Evolutionary conservation across 441 rosid genomes (phyloP).

Genomic region (Kokia cookei): DNA sequence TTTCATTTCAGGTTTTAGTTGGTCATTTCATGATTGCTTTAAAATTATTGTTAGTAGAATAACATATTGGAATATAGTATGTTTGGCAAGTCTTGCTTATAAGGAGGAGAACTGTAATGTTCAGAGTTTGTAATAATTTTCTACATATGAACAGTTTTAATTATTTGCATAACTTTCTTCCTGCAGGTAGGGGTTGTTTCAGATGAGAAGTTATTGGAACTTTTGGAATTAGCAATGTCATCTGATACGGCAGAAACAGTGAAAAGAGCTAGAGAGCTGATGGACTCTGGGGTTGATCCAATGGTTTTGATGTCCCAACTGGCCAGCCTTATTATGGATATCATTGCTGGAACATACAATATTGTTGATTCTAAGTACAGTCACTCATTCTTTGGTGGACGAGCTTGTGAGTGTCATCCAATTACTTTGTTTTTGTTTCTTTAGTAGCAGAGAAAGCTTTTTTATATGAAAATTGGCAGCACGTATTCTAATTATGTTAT

Average conservation of each 20-base stretch:
- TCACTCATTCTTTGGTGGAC: conserved; percentile 49
- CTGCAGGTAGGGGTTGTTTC: conserved; percentile 90
- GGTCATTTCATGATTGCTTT: not conserved
- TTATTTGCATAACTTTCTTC: conserved; percentile 8
- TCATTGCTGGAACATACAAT: conserved; percentile 87
- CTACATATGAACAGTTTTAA: not conserved
- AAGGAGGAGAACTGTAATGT: not conserved
- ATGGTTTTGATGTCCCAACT: conserved; percentile 94
- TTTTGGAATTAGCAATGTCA: conserved; percentile 89
- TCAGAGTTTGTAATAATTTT: not conserved
- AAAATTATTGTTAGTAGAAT: not conserved
- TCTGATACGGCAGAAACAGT: conserved; percentile 94
- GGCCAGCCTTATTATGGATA: conserved; percentile 95
- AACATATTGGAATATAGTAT: not conserved
- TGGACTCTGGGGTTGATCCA: conserved; percentile 96
- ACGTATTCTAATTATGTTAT: not conserved
- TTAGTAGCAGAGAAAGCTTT: not conserved
- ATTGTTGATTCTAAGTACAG: conserved; percentile 39
- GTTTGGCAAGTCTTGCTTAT: not conserved
- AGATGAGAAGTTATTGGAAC: conserved; percentile 88
- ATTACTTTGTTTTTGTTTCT: not conserved
- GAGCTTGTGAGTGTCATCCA: conserved; percentile 57
- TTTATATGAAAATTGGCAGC: not conserved
- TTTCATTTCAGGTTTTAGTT: not conserved
- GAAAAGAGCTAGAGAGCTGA: conserved; percentile 86